Evolutionary conservation across 441 rosid species (phyloP).

Genomic region (Pelargonium hybrid): DNA sequence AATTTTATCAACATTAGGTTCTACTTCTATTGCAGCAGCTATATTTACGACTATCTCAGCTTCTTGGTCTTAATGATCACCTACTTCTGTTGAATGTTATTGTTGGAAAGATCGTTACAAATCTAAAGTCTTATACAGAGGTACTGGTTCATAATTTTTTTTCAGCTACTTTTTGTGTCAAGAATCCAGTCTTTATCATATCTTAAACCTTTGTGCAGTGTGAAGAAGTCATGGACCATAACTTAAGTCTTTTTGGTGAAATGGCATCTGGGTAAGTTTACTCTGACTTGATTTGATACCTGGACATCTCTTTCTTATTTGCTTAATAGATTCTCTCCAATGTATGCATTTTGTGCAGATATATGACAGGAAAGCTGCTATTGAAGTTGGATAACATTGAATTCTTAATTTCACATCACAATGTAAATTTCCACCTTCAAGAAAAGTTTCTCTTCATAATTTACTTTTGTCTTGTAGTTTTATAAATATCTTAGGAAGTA

Average conservation of each 20-base stretch:
- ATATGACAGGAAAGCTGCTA: slow-evolving; percentile 98
- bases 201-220: slow-evolving; percentile 41
- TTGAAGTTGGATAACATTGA: slow-evolving; percentile 82
- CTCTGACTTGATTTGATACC: slow-evolving; percentile 18
- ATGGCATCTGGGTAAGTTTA: slow-evolving; percentile 88
- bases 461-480: not conserved
- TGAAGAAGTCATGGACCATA: slow-evolving; percentile 91
- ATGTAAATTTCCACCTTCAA: slow-evolving; percentile 37
- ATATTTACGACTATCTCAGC: slow-evolving; percentile 83
- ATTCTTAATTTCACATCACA: slow-evolving; percentile 86
- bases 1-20: slow-evolving; percentile 11
- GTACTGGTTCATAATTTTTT: slow-evolving; percentile 30
- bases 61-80: slow-evolving; percentile 94
- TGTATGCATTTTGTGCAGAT: slow-evolving; percentile 37
- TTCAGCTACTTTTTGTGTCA: slow-evolving; percentile 8
- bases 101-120: slow-evolving; percentile 89
- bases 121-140: slow-evolving; percentile 86
- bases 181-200: not conserved
- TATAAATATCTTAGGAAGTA: not conserved
- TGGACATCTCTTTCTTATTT: slow-evolving; percentile 13
- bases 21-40: slow-evolving; percentile 75
- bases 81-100: slow-evolving; percentile 80
- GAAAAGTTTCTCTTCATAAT: not conserved
- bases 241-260: slow-evolving; percentile 85
- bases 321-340: not conserved